phyloP scores from a whole-genome alignment of 2,329 filamentous ascomycete genomes.

The Neonectria ditissima region DNA sequence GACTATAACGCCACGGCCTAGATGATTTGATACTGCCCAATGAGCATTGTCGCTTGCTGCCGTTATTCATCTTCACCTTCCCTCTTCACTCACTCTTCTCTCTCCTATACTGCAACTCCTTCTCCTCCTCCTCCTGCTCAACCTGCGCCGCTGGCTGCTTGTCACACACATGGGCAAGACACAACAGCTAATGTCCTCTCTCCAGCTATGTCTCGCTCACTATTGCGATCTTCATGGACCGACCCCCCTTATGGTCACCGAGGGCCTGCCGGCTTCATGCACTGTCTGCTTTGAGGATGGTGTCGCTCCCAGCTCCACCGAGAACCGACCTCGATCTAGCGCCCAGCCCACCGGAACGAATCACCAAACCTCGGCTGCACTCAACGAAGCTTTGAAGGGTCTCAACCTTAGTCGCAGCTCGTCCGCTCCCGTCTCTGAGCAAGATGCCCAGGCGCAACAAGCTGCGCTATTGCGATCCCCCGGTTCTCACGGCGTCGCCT shows the following conservation, averaged over 20 bases:
- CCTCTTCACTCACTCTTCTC: conserved; percentile 10
- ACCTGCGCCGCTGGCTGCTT: conserved; percentile 22
- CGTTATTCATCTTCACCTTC: conserved; percentile 28
- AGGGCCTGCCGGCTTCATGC: conserved; percentile 72
- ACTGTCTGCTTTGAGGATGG: conserved; percentile 66
- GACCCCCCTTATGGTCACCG: conserved; percentile 77
- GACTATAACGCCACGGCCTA: conserved; percentile 39
- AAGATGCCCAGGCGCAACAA: conserved; percentile 58
- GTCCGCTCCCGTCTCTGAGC: conserved; percentile 58
- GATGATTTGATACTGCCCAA: conserved; percentile 34
- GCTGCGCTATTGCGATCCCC: conserved; percentile 56
- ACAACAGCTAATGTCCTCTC: conserved; percentile 48
- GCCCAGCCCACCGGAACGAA: conserved; percentile 51
- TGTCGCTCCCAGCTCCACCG: conserved; percentile 34
- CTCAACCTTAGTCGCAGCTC: conserved; percentile 60
- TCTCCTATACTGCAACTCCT: background rate
- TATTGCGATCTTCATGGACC: conserved; percentile 79
- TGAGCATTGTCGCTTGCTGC: conserved; percentile 29
- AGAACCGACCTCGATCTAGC: conserved; percentile 56
- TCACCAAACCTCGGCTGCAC: conserved; percentile 49
- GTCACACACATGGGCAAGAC: conserved; percentile 46
- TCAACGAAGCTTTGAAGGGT: conserved; percentile 62
- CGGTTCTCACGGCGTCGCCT: conserved; percentile 49
- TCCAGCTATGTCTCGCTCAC: conserved; percentile 76
- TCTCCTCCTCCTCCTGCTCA: background rate